Base-by-base conservation (phyloP, 192 early-diverging fungal genomes). In the Coemansia sp. region DNA sequence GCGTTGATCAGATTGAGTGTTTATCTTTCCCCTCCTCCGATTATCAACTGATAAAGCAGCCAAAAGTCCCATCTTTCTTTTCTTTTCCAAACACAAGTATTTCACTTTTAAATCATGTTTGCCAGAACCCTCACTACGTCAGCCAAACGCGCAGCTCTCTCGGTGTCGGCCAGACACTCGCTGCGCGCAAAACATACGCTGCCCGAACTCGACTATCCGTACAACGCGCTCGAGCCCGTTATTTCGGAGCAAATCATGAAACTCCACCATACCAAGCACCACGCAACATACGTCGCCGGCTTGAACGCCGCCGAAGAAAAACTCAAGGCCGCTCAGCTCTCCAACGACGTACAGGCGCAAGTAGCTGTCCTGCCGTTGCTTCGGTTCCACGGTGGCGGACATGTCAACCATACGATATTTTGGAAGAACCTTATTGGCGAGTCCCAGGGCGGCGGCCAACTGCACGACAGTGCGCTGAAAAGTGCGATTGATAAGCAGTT, bases 291-390 rank as follows among this genome's bases (percentile, higher is more conserved):
- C 69, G 89, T 98, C 62, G 91, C 84, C 60, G 85, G 82, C 58
- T 84, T 94, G 47, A 98, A 98, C 72, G 81, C 74, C n/a, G 90
- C 92, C n/a, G 92, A 94, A 70, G 96, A 98, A 74, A 94, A 98
- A 83, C 76, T 93, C 42, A 81, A 81, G 34, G 84, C 80, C 21
- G 89, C 93, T 20, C 75, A 87, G 66, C 67, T 83, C 54, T 83
- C 86, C 65, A 83, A 87, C 26, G 88, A 98, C 68, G 59, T 94
- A 9, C 77, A 75, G 17, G 82, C 85, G 44, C 86, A 93, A 60
- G 86, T 96, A n/a, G 73, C 85, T 21, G 63, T 98, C 51, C 93
- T 94, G 82, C 72, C 82, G 12, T 85, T 87, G 11, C 72, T 98
- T 60, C 94, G 91, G 78, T 96, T 98, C 81, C 94, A 97, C 82